Evolutionary conservation across 805 yeast species (phyloP), one percentile per base, ranked within the genome.

Genomic region (Brettanomyces sp.): DNA sequence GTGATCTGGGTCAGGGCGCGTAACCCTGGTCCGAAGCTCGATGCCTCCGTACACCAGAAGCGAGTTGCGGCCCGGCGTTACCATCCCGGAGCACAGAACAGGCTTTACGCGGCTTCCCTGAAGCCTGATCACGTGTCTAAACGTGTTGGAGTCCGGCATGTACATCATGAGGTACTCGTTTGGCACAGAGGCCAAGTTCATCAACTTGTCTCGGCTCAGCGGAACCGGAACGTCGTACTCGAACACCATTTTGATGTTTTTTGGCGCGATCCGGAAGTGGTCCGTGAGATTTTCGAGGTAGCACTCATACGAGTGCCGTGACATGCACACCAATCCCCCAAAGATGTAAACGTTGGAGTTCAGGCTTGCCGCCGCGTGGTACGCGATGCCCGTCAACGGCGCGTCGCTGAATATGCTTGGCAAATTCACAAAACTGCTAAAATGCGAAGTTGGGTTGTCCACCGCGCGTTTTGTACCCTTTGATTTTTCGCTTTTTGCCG

Each of bases 1-100:
- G 23, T 68, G 65, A 51, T 72, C 70, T 4, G 46, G 46, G 37
- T 39, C 70, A 2, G 53, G 50, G 22, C 43, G 44, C 5, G 45
- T 43, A 14, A 66, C 63, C 6, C 61, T 58, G 18, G 70, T 69
- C 5, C 56, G 50, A 4, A 69, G 55, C 54, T 74, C 75, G 57
- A 82, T 76, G 0, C 93, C 95, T n/a, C 91, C 95, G 56, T 76
- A 82, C 48, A 74, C 72, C 51, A 82, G 70, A 13, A 79, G 68
- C 53, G 80, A 80, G 35, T 77, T 62, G n/a, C 70, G 66, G 4
- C 85, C 74, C 4, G 84, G 63, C 45, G 63, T 68, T 7, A 77
- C 67, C 14, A 75, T 69, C 5, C 69, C 55, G 58, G 78, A 64
- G 45, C 77, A 72, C 39, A 75, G 56, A 18, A 82, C 54, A 3